Evolutionary conservation across 2,329 filamentous ascomycete genomes (phyloP).

Genomic region (Cadophora malorum): DNA sequence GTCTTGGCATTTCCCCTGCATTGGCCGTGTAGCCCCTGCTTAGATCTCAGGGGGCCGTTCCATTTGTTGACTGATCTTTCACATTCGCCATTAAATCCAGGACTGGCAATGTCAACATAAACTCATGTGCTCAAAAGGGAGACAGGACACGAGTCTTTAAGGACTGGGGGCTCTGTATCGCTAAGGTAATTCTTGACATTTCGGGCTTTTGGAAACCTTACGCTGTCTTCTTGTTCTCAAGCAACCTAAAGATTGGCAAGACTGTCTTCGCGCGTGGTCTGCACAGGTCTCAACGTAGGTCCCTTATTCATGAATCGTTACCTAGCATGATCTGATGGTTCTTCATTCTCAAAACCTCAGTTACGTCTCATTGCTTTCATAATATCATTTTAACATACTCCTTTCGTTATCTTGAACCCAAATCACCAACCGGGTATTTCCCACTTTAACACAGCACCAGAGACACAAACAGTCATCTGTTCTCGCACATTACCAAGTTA

Average conservation of each 20-base stretch:
- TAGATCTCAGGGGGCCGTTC: not conserved
- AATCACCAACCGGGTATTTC: not conserved
- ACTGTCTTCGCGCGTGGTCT: too few species aligned
- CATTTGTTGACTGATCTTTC: not conserved
- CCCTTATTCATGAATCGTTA: too few species aligned
- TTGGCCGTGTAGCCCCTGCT: slow-evolving; percentile 4
- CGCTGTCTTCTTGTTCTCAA: not conserved
- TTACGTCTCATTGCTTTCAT: not conserved
- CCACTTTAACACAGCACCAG: not conserved
- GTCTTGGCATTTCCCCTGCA: slow-evolving; percentile 3
- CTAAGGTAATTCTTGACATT: too few species aligned
- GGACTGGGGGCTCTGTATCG: too few species aligned
- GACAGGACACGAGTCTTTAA: too few species aligned
- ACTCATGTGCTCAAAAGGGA: too few species aligned
- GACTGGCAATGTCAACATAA: not conserved
- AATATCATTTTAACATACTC: not conserved
- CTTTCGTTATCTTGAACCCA: not conserved
- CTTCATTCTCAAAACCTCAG: too few species aligned
- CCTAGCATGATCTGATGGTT: too few species aligned
- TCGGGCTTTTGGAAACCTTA: too few species aligned
- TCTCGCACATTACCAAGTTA: slow-evolving; percentile 23
- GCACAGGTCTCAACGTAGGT: too few species aligned
- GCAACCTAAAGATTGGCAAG: too few species aligned
- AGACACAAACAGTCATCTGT: not conserved
- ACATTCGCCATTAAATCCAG: not conserved